A percentile compares a stretch with the other conserved stretches of the same genome.
phyloP scores from a whole-genome alignment of 805 yeast species.

The Candida adriatica region DNA sequence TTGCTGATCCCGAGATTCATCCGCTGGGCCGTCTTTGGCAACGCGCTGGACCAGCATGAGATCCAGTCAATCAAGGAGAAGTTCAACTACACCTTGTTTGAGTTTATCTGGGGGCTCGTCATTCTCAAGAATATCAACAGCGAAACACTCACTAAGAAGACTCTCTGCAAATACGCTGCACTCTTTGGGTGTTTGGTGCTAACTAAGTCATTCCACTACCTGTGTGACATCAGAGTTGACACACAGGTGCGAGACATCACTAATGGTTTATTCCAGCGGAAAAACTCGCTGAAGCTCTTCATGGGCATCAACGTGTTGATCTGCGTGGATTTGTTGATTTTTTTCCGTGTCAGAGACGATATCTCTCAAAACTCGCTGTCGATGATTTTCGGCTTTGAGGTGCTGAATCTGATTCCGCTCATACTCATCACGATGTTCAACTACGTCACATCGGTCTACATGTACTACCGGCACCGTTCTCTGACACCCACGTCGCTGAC shows the following conservation, averaged over 20 bases:
- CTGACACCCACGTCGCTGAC: slow-evolving; percentile 2
- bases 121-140: slow-evolving; percentile 9
- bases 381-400: slow-evolving; percentile 16
- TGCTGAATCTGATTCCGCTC: slow-evolving; percentile 14
- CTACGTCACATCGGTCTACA: slow-evolving; percentile 3
- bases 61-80: slow-evolving; percentile 8
- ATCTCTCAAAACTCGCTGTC: slow-evolving; percentile 4
- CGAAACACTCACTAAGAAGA: neutral
- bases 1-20: slow-evolving; percentile 6
- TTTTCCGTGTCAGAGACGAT: slow-evolving; percentile 4
- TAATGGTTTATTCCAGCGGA: slow-evolving; percentile 2
- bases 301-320: slow-evolving; percentile 8
- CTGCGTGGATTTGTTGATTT: slow-evolving; percentile 4
- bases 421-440: slow-evolving; percentile 11
- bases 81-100: slow-evolving; percentile 14
- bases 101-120: slow-evolving; percentile 14
- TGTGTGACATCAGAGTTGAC: slow-evolving; percentile 12
- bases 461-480: slow-evolving; percentile 1
- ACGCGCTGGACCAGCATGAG: slow-evolving; percentile 4
- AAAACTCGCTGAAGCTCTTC: slow-evolving; percentile 1
- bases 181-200: slow-evolving; percentile 12
- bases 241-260: slow-evolving; percentile 2
- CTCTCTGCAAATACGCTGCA: slow-evolving; percentile 7
- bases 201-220: slow-evolving; percentile 17
- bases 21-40: slow-evolving; percentile 11